Conservation (phyloP, 768 basidiomycete genomes). For the Termitomyces sp. region DNA sequence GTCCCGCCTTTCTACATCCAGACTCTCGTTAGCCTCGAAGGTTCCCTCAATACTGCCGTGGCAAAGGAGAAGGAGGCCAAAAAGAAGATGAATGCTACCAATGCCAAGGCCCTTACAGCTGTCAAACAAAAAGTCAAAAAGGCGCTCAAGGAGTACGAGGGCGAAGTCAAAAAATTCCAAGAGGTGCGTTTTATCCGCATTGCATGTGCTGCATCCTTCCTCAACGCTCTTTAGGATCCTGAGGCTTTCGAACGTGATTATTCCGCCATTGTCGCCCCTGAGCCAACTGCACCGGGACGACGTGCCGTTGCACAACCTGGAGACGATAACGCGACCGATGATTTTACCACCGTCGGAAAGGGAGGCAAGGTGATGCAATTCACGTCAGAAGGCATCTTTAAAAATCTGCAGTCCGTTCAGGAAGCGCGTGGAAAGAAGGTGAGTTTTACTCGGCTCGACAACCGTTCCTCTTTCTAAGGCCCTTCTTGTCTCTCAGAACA, state of each 20-base stretch:
- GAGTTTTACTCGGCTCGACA: constrained; percentile 8
- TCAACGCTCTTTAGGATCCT: constrained; percentile 56
- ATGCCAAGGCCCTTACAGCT: constrained; percentile 91
- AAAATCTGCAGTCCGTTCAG: constrained; percentile 84
- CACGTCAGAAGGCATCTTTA: constrained; percentile 84
- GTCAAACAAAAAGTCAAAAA: constrained; percentile 98
- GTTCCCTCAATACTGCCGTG: constrained; percentile 63
- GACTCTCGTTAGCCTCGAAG: constrained; percentile 69
- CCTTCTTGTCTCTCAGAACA: constrained; percentile 57
- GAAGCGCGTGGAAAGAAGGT: constrained; percentile 98
- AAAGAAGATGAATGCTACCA: constrained; percentile 95
- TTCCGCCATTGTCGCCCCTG: constrained; percentile 42
- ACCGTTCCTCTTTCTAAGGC: not conserved
- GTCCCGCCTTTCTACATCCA: constrained; percentile 83
- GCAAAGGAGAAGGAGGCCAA: constrained; percentile 87
- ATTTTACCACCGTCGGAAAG: constrained; percentile 88
- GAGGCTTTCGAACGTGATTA: constrained; percentile 83
- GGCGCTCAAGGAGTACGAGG: constrained; percentile 82
- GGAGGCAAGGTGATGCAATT: constrained; percentile 81
- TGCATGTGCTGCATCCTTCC: not conserved
- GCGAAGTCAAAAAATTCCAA: constrained; percentile 71
- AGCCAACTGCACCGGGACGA: constrained; percentile 32
- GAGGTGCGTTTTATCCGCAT: constrained; percentile 40
- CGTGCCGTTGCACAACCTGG: constrained; percentile 26
- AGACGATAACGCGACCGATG: constrained; percentile 50